A percentile compares a stretch with the other conserved stretches of the same genome.
Conservation (phyloP, 306 rosid genomes). For the Castanopsis chinensis region DNA sequence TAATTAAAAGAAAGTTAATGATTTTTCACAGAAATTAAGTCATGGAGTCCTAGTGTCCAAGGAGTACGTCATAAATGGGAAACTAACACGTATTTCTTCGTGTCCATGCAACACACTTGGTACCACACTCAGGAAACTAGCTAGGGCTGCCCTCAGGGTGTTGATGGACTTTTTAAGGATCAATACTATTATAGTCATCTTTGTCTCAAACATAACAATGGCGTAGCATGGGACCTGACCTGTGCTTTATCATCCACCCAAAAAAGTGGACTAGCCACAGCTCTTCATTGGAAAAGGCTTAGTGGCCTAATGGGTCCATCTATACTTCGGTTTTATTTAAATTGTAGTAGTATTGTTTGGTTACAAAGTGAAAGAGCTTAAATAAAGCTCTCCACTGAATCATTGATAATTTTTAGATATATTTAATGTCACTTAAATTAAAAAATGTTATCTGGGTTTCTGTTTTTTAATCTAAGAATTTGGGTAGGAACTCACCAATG, state of each 20-base stretch:
- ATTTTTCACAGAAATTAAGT: not conserved
- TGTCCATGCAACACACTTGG: slow-evolving; percentile 21
- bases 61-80: not conserved
- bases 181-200: slow-evolving; percentile 21
- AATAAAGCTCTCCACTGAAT: slow-evolving; percentile 29
- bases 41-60: not conserved
- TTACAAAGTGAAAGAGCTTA: slow-evolving; percentile 41
- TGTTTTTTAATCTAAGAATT: not conserved
- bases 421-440: not conserved
- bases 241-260: slow-evolving; percentile 43
- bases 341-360: slow-evolving; percentile 24
- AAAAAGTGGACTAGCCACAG: slow-evolving; percentile 34
- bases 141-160: slow-evolving; percentile 20
- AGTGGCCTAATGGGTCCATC: slow-evolving; percentile 61
- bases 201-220: slow-evolving; percentile 28
- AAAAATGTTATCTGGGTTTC: not conserved
- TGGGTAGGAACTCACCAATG: slow-evolving; percentile 60
- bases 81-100: not conserved
- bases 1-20: not conserved
- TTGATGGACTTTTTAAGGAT: slow-evolving; percentile 32
- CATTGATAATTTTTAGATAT: slow-evolving; percentile 9
- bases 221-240: slow-evolving; percentile 45
- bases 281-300: slow-evolving; percentile 30
- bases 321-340: slow-evolving; percentile 25
- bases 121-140: slow-evolving; percentile 32